phyloP scores from a whole-genome alignment of 2,329 filamentous ascomycete species.

The Tolypocladium amazonense region DNA sequence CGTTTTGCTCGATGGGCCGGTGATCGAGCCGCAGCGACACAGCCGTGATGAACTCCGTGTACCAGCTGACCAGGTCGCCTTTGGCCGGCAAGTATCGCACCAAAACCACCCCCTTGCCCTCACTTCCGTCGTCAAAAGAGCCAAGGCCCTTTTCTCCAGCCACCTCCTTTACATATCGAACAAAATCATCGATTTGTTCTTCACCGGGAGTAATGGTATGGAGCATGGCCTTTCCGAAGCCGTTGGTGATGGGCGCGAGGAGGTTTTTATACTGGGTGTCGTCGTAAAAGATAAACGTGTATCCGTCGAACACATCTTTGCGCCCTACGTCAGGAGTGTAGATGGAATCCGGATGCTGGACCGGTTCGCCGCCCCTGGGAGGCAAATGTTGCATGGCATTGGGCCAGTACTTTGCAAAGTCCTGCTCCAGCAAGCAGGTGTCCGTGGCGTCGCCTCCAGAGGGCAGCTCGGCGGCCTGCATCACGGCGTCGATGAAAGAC shows the following conservation, averaged over 20 bases:
- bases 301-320: constrained; percentile 68
- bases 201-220: constrained; percentile 48
- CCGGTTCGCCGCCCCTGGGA: constrained; percentile 63
- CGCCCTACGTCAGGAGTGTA: constrained; percentile 62
- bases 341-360: constrained; percentile 52
- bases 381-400: constrained; percentile 62
- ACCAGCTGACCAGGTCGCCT: constrained; percentile 51
- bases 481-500: constrained; percentile 63
- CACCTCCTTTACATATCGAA: constrained; percentile 63
- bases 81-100: constrained; percentile 59
- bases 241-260: constrained; percentile 62
- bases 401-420: constrained; percentile 76
- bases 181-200: constrained; percentile 65
- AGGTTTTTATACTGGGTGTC: constrained; percentile 65
- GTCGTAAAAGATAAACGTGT: constrained; percentile 82
- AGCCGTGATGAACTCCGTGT: constrained; percentile 53
- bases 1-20: constrained; percentile 75
- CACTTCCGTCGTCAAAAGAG: constrained; percentile 51
- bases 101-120: constrained; percentile 64
- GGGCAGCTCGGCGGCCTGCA: constrained; percentile 42
- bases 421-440: constrained; percentile 54
- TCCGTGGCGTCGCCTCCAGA: constrained; percentile 37
- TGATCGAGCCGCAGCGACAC: constrained; percentile 68
- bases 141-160: constrained; percentile 65
- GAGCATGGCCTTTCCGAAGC: constrained; percentile 70